A percentile compares a stretch with the other conserved stretches of the same genome.
Conservation (phyloP, 2,329 filamentous ascomycete species). For the Trichoderma aggressivum region DNA sequence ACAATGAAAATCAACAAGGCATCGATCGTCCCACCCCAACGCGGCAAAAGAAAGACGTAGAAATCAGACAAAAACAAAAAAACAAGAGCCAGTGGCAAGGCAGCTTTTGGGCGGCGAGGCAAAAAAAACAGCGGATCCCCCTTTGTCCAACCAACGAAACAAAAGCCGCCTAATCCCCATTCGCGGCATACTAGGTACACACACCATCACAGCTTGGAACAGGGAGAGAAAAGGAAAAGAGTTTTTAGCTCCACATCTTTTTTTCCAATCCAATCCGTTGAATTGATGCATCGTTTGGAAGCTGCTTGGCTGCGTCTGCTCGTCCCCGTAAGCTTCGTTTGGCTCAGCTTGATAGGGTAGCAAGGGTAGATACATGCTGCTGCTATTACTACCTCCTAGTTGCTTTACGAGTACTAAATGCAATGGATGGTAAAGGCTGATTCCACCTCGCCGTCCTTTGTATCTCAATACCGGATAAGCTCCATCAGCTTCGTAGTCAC, state of each 20-base stretch:
- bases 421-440: background rate
- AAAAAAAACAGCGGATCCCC: conserved; percentile 1
- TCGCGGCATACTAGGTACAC: background rate
- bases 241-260: conserved; percentile 6
- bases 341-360: background rate
- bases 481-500: background rate
- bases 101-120: conserved; percentile 12
- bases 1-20: background rate
- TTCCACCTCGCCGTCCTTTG: background rate
- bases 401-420: background rate
- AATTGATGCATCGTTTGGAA: background rate
- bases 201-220: background rate
- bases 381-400: background rate
- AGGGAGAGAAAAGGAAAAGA: background rate
- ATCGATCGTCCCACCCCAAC: background rate
- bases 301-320: background rate
- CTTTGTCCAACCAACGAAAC: background rate
- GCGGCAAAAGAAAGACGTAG: background rate
- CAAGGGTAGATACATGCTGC: background rate
- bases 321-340: background rate
- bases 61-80: background rate
- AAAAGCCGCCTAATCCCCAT: background rate
- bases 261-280: background rate
- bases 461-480: background rate
- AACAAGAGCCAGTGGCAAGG: background rate